Percentiles rank a stretch among this genome's conserved stretches.
Conservation (phyloP, 2,329 filamentous ascomycete genomes). For the Verticillium nubilum region DNA sequence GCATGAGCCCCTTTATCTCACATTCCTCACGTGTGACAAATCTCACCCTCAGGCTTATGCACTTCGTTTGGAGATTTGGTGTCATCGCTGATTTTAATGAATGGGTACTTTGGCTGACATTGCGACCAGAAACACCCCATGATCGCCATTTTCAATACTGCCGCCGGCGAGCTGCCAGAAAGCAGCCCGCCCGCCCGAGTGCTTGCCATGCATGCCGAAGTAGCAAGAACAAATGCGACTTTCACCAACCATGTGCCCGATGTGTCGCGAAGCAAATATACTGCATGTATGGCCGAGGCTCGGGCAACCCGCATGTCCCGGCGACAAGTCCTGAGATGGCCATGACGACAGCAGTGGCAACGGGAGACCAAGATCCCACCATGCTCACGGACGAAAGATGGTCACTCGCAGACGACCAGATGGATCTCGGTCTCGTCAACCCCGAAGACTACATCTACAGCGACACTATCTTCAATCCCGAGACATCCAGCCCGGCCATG, state of each 20-base stretch:
- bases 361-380: neutral
- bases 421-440: neutral
- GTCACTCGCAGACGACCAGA: neutral
- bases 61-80: too few relatives aligned
- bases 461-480: neutral
- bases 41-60: too few relatives aligned
- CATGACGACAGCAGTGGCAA: neutral
- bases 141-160: conserved; percentile 4
- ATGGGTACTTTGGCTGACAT: too few relatives aligned
- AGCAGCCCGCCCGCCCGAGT: neutral
- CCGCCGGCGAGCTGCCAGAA: neutral
- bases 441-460: neutral
- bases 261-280: neutral
- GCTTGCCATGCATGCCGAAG: neutral
- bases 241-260: neutral
- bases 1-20: neutral
- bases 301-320: neutral
- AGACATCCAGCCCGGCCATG: neutral
- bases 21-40: neutral
- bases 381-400: neutral
- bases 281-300: neutral
- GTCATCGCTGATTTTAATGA: too few relatives aligned
- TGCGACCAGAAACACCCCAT: conserved; percentile 6
- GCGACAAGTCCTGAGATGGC: neutral
- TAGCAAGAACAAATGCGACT: conserved; percentile 2